A percentile compares a stretch with the other conserved stretches of the same genome.
Conservation (phyloP, 176 grass and related monocot genomes). For the Zoysia pacifica region DNA sequence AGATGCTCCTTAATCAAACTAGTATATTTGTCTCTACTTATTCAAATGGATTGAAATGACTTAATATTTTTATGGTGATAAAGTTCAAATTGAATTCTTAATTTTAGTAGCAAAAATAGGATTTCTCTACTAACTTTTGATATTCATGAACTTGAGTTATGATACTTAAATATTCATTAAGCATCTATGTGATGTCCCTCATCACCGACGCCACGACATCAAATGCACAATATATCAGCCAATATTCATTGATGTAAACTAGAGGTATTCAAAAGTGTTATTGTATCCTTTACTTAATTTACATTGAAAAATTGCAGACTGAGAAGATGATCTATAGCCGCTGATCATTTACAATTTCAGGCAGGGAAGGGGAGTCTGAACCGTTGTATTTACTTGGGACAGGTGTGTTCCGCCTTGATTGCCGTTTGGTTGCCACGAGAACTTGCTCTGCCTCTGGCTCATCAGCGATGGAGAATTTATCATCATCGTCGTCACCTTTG, state of each 20-base stretch:
- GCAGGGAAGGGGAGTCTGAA: constrained; percentile 60
- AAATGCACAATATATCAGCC: background rate
- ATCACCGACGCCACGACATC: background rate
- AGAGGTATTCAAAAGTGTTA: constrained; percentile 5
- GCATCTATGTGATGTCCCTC: no score
- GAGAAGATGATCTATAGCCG: constrained; percentile 15
- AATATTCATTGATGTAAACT: constrained; percentile 18
- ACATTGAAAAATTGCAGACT: constrained; percentile 29
- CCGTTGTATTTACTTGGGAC: constrained; percentile 74
- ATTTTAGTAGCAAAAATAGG: no score
- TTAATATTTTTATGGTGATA: no score
- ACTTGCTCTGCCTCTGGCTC: constrained; percentile 52
- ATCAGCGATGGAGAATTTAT: constrained; percentile 45
- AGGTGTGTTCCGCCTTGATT: constrained; percentile 77
- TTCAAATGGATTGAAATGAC: no score
- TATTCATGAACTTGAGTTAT: no score
- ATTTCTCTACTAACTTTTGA: no score
- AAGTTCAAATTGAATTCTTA: no score
- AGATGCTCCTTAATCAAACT: no score
- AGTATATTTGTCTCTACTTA: no score
- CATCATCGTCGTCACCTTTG: constrained; percentile 70
- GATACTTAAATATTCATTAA: no score
- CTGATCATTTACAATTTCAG: constrained; percentile 61
- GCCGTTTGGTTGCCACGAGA: constrained; percentile 85
- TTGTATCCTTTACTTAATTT: constrained; percentile 31